Conservation (phyloP, 768 basidiomycete species). For the Pleurotus cornucopiae region DNA sequence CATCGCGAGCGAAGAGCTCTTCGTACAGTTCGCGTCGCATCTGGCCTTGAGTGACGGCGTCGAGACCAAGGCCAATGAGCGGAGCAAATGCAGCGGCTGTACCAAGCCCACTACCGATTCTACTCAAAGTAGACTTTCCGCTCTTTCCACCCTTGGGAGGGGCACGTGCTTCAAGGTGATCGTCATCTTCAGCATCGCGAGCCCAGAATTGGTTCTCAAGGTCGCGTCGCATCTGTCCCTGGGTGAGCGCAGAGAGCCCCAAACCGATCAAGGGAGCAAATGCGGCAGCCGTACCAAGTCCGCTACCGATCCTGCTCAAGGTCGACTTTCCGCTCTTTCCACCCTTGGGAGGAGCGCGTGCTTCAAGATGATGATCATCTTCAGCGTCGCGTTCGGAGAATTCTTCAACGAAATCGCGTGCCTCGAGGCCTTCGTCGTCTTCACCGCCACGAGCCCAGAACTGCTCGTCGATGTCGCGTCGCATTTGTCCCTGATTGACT, state of each 20-base stretch:
- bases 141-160: not conserved
- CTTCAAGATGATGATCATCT: not conserved
- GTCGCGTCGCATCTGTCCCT: not conserved
- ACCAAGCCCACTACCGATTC: not conserved
- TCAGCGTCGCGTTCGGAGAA: not conserved
- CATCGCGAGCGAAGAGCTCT: too few species aligned
- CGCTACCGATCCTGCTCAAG: not conserved
- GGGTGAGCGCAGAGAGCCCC: not conserved
- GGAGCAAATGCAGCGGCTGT: not conserved
- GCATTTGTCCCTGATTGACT: not conserved
- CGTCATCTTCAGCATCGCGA: not conserved
- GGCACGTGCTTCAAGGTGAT: not conserved
- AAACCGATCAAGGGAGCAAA: not conserved
- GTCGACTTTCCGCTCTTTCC: not conserved
- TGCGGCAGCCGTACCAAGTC: not conserved
- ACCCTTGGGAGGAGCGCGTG: not conserved
- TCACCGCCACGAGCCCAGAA: not conserved
- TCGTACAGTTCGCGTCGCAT: not conserved
- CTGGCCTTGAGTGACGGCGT: not conserved
- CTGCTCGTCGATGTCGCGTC: not conserved
- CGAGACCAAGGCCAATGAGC: not conserved
- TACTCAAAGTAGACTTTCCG: not conserved
- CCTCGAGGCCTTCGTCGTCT: not conserved
- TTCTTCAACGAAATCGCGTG: constrained; percentile 1
- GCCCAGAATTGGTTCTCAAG: too few species aligned